Evolutionary conservation across 129 eudicot genomes (phyloP).

Genomic region (Helichrysum umbraculigerum): DNA sequence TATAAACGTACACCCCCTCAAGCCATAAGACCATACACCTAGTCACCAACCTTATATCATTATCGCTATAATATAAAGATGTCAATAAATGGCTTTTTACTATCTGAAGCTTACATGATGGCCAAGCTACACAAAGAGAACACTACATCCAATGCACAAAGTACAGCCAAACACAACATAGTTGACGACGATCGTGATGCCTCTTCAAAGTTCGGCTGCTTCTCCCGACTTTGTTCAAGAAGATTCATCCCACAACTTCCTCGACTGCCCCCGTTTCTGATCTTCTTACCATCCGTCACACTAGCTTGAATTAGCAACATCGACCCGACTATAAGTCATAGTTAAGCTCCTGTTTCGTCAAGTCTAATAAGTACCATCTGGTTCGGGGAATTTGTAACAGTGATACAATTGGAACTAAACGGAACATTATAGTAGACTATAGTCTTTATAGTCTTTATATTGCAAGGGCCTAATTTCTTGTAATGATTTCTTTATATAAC

Average conservation of each 20-base stretch:
- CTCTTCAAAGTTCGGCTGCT: conserved; percentile 13
- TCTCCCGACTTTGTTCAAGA: conserved; percentile 30
- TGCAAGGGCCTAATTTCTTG: too few relatives aligned
- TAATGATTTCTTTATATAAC: too few relatives aligned
- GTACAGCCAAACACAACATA: not conserved
- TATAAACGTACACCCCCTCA: not conserved
- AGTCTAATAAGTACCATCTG: too few relatives aligned
- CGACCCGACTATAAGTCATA: not conserved
- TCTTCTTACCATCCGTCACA: not conserved
- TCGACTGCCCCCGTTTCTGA: not conserved
- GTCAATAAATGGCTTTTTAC: too few relatives aligned
- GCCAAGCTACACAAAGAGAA: not conserved
- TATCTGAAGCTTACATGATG: too few relatives aligned
- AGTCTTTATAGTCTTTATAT: too few relatives aligned
- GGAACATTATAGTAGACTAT: too few relatives aligned
- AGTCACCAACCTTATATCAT: too few relatives aligned
- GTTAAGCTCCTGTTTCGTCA: not conserved
- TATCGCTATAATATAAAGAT: too few relatives aligned
- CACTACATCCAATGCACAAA: not conserved
- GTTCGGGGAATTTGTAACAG: too few relatives aligned
- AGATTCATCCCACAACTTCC: conserved; percentile 26
- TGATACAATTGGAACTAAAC: too few relatives aligned
- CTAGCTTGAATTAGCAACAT: not conserved
- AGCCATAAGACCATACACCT: not conserved
- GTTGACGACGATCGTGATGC: not conserved